A percentile compares a stretch with the other conserved stretches of the same genome.
Evolutionary conservation across 2,329 filamentous ascomycete genomes (phyloP).

Genomic region (Fusarium secorum): DNA sequence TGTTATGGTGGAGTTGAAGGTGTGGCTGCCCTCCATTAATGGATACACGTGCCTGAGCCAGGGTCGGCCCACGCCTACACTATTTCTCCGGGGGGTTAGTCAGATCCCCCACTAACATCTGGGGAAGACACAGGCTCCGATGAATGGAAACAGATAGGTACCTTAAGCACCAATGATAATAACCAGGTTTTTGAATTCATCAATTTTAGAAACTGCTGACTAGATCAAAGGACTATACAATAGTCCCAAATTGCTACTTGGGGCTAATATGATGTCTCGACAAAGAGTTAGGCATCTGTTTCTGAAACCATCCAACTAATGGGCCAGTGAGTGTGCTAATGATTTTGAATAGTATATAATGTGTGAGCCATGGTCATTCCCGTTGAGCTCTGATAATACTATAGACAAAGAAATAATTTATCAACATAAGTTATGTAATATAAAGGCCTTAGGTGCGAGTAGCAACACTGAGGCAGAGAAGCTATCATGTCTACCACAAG

Average conservation of each 20-base stretch:
- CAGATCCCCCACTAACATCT: conserved; percentile 7
- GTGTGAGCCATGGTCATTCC: background rate
- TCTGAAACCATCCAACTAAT: background rate
- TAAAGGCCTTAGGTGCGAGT: background rate
- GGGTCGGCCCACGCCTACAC: conserved; percentile 24
- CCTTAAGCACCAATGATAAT: background rate
- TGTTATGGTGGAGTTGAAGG: conserved; percentile 32
- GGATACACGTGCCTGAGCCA: conserved; percentile 36
- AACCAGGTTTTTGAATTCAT: background rate
- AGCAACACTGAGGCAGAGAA: background rate
- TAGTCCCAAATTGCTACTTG: background rate
- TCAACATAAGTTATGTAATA: background rate
- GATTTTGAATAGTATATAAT: background rate
- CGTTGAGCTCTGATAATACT: background rate
- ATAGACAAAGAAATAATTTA: background rate
- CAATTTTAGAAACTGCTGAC: background rate
- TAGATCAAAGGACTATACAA: background rate
- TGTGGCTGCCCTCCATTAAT: conserved; percentile 8
- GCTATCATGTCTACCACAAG: background rate
- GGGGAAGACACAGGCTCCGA: conserved; percentile 1
- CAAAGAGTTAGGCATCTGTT: background rate
- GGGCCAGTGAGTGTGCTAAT: background rate
- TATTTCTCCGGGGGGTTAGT: conserved; percentile 29
- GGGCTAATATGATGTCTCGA: background rate
- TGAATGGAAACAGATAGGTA: background rate